Base-by-base conservation (phyloP, 768 basidiomycete genomes). In the Infundibulicybe gibba region DNA sequence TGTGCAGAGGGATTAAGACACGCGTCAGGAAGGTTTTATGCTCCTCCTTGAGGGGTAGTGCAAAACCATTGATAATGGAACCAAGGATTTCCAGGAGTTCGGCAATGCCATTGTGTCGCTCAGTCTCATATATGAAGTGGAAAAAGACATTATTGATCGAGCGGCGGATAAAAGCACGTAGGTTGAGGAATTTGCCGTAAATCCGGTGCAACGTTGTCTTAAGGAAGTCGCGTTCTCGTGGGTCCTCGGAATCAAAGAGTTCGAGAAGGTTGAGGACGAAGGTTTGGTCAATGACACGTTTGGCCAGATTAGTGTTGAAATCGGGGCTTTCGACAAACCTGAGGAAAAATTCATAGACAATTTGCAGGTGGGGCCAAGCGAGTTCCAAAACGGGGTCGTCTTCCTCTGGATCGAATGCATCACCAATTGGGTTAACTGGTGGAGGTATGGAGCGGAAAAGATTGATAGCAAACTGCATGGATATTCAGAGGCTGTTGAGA, bases 91-190 rank as follows among this genome's bases (percentile, higher is more conserved):
- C 97, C 46, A 99, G 75, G 41, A 99, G 80, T 64, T 99, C 97
- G 21, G 97, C 97, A 56, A 99, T 97, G 32, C 97, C 97, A 62
- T 99, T 99, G 76, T 99, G 95, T 40, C 97, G 84, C 63, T 99
- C 97, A 1, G 94, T 93, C 67, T 99, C 97, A 68, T 99, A 99
- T 58, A 98, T 77, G 73, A 98, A 99, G 61, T 94, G 86, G 80
- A 97, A 98, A 66, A 99, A 99, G 58, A 99, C 95, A 59, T 98
- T 97, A 76, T 95, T 97, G 80, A 99, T 98, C 48, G 95, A 97
- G 49, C 97, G 85, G 45, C 97, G 88, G 60, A 99, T 98, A 70
- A 97, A 98, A 35, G 97, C 95, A 50, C 97, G 93, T 38, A 98
- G 81, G 64, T 94, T 97, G 59, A 98, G 84, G 76, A 99, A 98